phyloP scores from a whole-genome alignment of 495 filamentous ascomycete genomes.

The Aspergillus bridgeri region DNA sequence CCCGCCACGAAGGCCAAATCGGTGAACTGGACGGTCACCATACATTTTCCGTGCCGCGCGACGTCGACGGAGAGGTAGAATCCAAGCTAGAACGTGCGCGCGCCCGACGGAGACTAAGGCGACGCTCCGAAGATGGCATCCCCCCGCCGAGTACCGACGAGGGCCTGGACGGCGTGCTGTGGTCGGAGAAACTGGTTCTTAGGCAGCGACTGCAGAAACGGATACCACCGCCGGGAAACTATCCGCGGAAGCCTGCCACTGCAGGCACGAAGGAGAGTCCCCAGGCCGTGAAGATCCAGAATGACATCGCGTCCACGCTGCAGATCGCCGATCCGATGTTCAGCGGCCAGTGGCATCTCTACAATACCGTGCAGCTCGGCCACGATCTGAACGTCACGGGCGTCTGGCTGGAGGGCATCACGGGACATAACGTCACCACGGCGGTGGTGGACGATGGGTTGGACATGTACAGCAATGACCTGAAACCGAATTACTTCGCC shows the following conservation, averaged over 20 bases:
- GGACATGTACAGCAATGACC: constrained; percentile 94
- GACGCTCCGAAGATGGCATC: constrained; percentile 49
- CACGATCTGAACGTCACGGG: constrained; percentile 95
- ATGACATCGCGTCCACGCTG: constrained; percentile 59
- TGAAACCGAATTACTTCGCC: constrained; percentile 88
- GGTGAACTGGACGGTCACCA: constrained; percentile 81
- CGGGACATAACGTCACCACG: constrained; percentile 81
- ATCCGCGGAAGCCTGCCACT: constrained; percentile 1
- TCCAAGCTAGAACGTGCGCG: constrained; percentile 56
- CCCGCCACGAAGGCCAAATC: constrained; percentile 78
- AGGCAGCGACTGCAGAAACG: constrained; percentile 76
- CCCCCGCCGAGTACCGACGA: constrained; percentile 36
- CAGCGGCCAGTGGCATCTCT: constrained; percentile 90
- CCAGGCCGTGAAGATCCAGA: constrained; percentile 53
- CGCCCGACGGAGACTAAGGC: constrained; percentile 45
- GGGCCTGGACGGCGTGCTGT: constrained; percentile 71
- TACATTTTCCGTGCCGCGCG: constrained; percentile 69
- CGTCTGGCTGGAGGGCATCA: constrained; percentile 88
- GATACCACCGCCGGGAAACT: constrained; percentile 45
- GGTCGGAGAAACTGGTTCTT: constrained; percentile 77
- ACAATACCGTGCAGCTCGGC: constrained; percentile 74
- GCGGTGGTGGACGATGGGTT: constrained; percentile 95
- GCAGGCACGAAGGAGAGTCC: constrained; percentile 30
- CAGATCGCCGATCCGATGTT: constrained; percentile 88
- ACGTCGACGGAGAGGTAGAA: constrained; percentile 53